Evolutionary conservation across 208 protist species (phyloP).

Genomic region (Wallacemonas sp.): DNA sequence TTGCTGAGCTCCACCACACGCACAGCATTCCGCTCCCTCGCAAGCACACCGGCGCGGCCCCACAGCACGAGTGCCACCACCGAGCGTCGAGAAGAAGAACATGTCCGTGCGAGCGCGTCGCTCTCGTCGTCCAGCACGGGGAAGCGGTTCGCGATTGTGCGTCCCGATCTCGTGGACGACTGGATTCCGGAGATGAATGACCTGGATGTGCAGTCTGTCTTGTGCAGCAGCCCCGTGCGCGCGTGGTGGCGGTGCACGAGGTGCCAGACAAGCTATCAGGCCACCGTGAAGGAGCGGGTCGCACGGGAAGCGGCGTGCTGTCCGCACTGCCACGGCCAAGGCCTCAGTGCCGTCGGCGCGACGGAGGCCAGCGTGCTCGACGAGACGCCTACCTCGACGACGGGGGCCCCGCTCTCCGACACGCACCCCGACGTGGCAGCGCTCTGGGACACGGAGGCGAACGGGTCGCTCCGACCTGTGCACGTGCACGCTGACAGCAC

Average conservation of each 20-base stretch:
- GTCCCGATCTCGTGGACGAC: slow-evolving; percentile 76
- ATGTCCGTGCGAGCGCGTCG: not conserved
- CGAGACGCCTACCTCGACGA: not conserved
- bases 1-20: not conserved
- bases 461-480: slow-evolving; percentile 49
- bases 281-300: slow-evolving; percentile 55
- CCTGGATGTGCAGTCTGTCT: slow-evolving; percentile 51
- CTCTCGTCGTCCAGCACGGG: not conserved
- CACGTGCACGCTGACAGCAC: slow-evolving; percentile 55
- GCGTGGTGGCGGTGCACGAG: slow-evolving; percentile 62
- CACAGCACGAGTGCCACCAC: not conserved
- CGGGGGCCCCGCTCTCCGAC: slow-evolving; percentile 28
- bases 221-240: slow-evolving; percentile 25
- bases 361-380: not conserved
- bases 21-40: not conserved
- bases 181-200: slow-evolving; percentile 86
- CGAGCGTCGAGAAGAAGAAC: not conserved
- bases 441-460: slow-evolving; percentile 56
- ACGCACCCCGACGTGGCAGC: slow-evolving; percentile 46
- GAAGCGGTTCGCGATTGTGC: slow-evolving; percentile 51
- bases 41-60: not conserved
- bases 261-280: slow-evolving; percentile 54
- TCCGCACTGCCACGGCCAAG: slow-evolving; percentile 40
- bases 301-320: slow-evolving; percentile 36
- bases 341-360: not conserved